A percentile compares a stretch with the other conserved stretches of the same genome.
Conservation (phyloP, 1,284 basidiomycete genomes). For the Melampsora abietis-canadensis region DNA sequence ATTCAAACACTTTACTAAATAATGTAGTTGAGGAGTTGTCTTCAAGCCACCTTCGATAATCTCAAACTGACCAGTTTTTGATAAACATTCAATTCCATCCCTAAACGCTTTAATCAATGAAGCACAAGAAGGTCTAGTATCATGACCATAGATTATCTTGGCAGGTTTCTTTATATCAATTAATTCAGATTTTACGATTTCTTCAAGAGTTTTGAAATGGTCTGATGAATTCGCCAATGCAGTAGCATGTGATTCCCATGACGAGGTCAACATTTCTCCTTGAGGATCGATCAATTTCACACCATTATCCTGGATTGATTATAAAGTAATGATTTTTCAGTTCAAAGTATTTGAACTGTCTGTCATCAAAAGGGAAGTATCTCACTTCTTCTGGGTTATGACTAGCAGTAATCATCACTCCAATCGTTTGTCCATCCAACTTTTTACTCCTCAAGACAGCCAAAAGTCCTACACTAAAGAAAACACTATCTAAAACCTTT, state of each 20-base stretch:
- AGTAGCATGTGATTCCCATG: slow-evolving; percentile 90
- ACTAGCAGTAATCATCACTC: slow-evolving; percentile 98
- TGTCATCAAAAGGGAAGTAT: background rate
- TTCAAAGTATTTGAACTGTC: background rate
- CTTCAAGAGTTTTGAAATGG: slow-evolving; percentile 56
- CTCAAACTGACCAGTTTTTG: slow-evolving; percentile 55
- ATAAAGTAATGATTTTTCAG: slow-evolving; percentile 5
- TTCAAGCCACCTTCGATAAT: slow-evolving; percentile 65
- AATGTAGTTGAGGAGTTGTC: slow-evolving; percentile 93
- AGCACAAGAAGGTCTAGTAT: slow-evolving; percentile 87
- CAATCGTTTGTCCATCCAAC: slow-evolving; percentile 82
- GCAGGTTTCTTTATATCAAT: slow-evolving; percentile 77
- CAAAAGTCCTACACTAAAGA: slow-evolving; percentile 87
- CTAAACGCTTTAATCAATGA: slow-evolving; percentile 75
- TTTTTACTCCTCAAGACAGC: slow-evolving; percentile 86
- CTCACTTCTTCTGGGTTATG: slow-evolving; percentile 90
- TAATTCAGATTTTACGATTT: slow-evolving; percentile 65
- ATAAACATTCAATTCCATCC: slow-evolving; percentile 71
- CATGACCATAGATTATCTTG: slow-evolving; percentile 81
- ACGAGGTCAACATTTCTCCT: slow-evolving; percentile 97
- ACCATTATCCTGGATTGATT: slow-evolving; percentile 77
- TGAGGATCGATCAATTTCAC: slow-evolving; percentile 95
- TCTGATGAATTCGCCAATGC: slow-evolving; percentile 77
- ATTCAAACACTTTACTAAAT: slow-evolving; percentile 86
- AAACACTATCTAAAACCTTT: slow-evolving; percentile 77